Percentiles rank a stretch among this genome's conserved stretches.
These are phyloP conservation scores for Astrocystis sublimbata DNA, from an alignment of 495 filamentous ascomycete species.

Conservation along the genomic window DNA sequence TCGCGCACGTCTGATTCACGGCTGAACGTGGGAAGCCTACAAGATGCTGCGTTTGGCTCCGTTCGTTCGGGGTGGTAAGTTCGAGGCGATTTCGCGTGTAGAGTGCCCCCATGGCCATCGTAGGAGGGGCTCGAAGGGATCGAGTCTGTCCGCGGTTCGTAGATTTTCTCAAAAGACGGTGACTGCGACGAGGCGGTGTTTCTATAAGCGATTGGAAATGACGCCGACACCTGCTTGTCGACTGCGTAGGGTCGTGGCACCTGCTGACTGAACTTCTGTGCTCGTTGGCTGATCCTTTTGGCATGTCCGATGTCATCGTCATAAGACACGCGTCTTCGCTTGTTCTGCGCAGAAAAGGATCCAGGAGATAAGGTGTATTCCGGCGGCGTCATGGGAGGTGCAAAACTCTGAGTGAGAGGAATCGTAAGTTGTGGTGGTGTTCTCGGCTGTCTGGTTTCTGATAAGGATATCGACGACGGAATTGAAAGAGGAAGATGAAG, in stretches of 20 bases:
- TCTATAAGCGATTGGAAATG: too few species aligned
- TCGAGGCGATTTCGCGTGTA: constrained; percentile 27
- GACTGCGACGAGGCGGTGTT: constrained; percentile 28
- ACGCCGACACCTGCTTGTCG: constrained; percentile 25
- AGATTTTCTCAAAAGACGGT: constrained; percentile 20
- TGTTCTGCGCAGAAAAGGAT: constrained; percentile 38
- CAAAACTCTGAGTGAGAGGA: constrained; percentile 25
- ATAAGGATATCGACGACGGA: constrained; percentile 29
- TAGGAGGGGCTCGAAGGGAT: constrained; percentile 31
- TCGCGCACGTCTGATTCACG: constrained; percentile 26
- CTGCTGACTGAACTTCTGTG: constrained; percentile 27
- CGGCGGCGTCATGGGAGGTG: constrained; percentile 28
- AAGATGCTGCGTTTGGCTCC: constrained; percentile 33
- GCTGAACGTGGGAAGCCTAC: constrained; percentile 32
- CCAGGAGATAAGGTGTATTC: constrained; percentile 42
- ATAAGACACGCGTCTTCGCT: constrained; percentile 38
- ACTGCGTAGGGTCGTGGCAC: constrained; percentile 38
- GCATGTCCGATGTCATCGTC: too few species aligned
- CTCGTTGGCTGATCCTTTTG: too few species aligned
- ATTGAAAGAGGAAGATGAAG: constrained; percentile 43
- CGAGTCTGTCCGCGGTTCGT: constrained; percentile 34
- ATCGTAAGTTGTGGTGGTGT: constrained; percentile 26
- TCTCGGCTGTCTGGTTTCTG: constrained; percentile 31
- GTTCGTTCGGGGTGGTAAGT: constrained; percentile 25
- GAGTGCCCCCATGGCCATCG: constrained; percentile 14